phyloP scores from a whole-genome alignment of 306 rosid species.

The Begonia loranthoides region DNA sequence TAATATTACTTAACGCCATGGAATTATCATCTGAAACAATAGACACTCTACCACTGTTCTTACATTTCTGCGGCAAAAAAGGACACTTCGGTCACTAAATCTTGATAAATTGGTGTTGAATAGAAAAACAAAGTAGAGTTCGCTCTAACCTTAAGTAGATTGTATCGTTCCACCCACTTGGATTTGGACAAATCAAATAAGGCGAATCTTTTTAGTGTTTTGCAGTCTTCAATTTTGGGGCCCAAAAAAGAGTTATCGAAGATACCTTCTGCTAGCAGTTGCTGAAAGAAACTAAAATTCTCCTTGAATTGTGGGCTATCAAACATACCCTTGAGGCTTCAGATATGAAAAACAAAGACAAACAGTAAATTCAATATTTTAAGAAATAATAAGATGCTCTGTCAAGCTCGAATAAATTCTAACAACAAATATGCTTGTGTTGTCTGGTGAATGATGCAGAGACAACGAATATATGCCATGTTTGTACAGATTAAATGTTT shows the following conservation, averaged over 20 bases:
- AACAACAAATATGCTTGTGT: too few species aligned
- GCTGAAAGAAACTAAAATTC: conserved; percentile 69
- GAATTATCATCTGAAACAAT: conserved; percentile 26
- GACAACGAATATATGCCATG: too few species aligned
- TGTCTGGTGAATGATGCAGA: too few species aligned
- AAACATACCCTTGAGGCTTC: conserved; percentile 77
- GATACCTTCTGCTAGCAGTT: conserved; percentile 79
- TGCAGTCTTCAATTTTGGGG: conserved; percentile 74
- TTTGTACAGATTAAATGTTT: too few species aligned
- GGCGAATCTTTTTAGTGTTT: conserved; percentile 62
- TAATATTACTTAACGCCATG: conserved; percentile 30
- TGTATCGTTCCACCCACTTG: conserved; percentile 75
- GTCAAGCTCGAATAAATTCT: too few species aligned
- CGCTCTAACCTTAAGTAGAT: conserved; percentile 51
- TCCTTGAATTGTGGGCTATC: conserved; percentile 72
- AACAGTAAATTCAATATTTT: too few species aligned
- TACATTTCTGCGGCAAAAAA: conserved; percentile 40
- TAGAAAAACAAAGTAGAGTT: background rate
- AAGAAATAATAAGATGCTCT: too few species aligned
- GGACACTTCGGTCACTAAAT: conserved; percentile 1
- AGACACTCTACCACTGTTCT: conserved; percentile 32
- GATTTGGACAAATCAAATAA: conserved; percentile 45
- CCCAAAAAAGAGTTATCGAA: conserved; percentile 59
- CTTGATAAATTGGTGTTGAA: too few species aligned
- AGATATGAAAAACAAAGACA: conserved; percentile 10